Conservation (phyloP, 495 filamentous ascomycete species). For the Annulohypoxylon moriforme region DNA sequence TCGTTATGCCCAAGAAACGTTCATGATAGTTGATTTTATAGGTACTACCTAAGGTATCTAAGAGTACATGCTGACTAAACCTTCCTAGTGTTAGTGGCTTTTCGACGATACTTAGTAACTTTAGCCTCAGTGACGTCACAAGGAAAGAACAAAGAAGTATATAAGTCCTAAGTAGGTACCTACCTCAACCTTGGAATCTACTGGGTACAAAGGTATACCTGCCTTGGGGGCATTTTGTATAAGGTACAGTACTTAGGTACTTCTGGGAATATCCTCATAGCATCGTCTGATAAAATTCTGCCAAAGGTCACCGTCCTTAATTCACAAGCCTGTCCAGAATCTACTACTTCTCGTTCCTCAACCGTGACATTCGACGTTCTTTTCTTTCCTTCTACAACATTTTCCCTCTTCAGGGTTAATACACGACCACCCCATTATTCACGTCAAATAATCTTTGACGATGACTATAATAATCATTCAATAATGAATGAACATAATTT, state of each 20-base stretch:
- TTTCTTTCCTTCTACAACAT: not conserved
- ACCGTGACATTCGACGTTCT: not conserved
- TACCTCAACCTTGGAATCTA: no score
- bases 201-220: no score
- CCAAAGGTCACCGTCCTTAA: not conserved
- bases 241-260: no score
- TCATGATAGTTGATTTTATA: no score
- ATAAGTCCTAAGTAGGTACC: not conserved
- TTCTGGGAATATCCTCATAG: no score
- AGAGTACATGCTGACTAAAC: not conserved
- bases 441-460: not conserved
- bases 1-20: no score
- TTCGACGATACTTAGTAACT: not conserved
- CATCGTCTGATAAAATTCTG: no score
- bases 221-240: no score
- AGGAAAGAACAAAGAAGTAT: not conserved
- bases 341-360: not conserved
- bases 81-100: not conserved
- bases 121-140: not conserved
- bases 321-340: not conserved
- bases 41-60: not conserved
- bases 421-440: not conserved
- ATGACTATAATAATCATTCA: no score
- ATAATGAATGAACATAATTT: no score
- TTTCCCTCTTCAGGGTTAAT: not conserved